Conservation (phyloP, 164 flowering plant genomes). For the Piper longum region DNA sequence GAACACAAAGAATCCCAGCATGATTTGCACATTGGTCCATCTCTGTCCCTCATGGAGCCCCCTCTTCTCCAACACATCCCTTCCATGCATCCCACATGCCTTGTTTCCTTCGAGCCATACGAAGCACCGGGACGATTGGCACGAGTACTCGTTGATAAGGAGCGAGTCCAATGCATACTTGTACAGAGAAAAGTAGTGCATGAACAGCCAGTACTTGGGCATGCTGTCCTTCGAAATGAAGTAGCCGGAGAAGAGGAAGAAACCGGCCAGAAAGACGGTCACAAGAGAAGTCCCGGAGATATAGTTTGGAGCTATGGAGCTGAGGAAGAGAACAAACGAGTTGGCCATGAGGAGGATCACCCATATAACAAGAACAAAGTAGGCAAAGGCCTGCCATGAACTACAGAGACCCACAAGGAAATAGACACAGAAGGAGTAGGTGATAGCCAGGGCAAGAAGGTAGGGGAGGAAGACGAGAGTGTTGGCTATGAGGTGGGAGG, state of each 20-base stretch:
- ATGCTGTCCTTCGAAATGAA: constrained; percentile 65
- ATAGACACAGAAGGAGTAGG: constrained; percentile 65
- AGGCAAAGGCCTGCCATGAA: constrained; percentile 60
- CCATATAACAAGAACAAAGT: constrained; percentile 82
- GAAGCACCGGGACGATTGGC: constrained; percentile 51
- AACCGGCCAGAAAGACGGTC: constrained; percentile 51
- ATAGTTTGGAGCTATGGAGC: constrained; percentile 80
- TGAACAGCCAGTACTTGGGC: constrained; percentile 81
- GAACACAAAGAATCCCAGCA: constrained; percentile 68
- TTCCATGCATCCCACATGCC: constrained; percentile 58
- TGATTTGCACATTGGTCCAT: constrained; percentile 65
- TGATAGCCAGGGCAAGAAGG: constrained; percentile 46
- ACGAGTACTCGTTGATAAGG: constrained; percentile 81
- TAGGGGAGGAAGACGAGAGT: constrained; percentile 86
- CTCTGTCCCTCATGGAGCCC: constrained; percentile 61
- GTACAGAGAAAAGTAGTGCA: constrained; percentile 87
- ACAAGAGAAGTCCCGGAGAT: constrained; percentile 80
- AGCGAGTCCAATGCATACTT: constrained; percentile 81
- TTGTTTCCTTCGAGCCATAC: constrained; percentile 47
- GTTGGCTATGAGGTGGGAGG: constrained; percentile 75
- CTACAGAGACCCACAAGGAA: constrained; percentile 83
- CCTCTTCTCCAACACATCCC: constrained; percentile 54
- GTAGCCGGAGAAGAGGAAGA: constrained; percentile 94
- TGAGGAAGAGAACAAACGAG: constrained; percentile 78
- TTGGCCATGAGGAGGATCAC: constrained; percentile 74